phyloP scores from a whole-genome alignment of 371 early-diverging fungal species.

The Smittium mucronatum region DNA sequence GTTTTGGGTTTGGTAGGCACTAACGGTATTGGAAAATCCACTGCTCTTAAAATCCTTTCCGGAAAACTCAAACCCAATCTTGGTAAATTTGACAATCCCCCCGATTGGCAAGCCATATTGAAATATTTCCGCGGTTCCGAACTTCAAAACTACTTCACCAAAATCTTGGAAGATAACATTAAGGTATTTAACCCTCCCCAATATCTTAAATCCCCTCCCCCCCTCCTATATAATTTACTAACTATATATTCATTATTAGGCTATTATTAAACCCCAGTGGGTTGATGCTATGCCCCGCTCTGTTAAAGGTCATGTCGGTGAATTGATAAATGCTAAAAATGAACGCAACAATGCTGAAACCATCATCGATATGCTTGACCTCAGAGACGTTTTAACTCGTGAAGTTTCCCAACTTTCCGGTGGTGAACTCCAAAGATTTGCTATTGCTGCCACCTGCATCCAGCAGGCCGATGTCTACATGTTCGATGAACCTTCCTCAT shows the following conservation, averaged over 20 bases:
- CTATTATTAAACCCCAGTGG: conserved; percentile 89
- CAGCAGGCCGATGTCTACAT: conserved; percentile 94
- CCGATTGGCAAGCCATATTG: conserved; percentile 95
- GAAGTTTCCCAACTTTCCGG: conserved; percentile 90
- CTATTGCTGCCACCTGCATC: conserved; percentile 83
- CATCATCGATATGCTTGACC: conserved; percentile 64
- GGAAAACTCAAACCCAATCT: conserved; percentile 98
- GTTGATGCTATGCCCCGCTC: conserved; percentile 92
- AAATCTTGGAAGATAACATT: conserved; percentile 92
- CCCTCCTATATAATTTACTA: too few relatives aligned
- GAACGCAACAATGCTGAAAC: conserved; percentile 60
- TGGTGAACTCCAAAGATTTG: conserved; percentile 99
- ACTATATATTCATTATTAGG: too few relatives aligned
- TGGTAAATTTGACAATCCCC: conserved; percentile 75
- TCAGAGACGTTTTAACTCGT: conserved; percentile 79
- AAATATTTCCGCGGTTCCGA: conserved; percentile 97
- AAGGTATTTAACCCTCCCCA: conserved; percentile 51
- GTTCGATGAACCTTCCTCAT: conserved; percentile 99
- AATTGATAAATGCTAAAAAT: conserved; percentile 58
- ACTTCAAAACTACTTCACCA: conserved; percentile 98
- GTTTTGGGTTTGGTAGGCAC: conserved; percentile 98
- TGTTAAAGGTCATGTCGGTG: conserved; percentile 70
- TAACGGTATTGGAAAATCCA: conserved; percentile 98
- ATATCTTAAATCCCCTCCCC: too few relatives aligned
- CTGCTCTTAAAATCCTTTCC: conserved; percentile 94